Evolutionary conservation across 2,329 filamentous ascomycete species (phyloP), one percentile per base, ranked within the genome.

Genomic region (Penicillium sclerotiorum): DNA sequence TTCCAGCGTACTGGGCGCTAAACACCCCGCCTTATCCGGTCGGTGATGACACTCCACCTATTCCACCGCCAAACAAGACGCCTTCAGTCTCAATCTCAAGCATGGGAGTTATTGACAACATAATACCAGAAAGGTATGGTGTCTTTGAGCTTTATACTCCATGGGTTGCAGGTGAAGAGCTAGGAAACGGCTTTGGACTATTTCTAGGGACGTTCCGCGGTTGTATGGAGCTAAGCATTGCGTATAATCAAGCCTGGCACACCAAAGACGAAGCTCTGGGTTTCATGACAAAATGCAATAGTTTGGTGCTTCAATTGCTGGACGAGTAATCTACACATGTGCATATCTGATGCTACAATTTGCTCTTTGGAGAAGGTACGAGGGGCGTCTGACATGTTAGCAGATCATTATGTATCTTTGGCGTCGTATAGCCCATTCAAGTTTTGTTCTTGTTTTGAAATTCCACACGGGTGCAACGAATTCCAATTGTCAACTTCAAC

Each of bases 161-260:
- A 1, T 77, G 76, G 74, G 74, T 77, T 0, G 76, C 73, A 0
- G 75, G 74, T 0, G 75, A 78, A 47, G 75, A 77, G 47, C 58
- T 77, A 2, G 65, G 73, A 0, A 77, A 70, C 60, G 60, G 58
- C n/a, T 33, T 63, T 7, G 62, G 61, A 0, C n/a, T 77, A n/a
- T 77, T 74, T 30, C 50, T 77, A 15, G 73, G 69, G 0, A 75
- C 69, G 0, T 77, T 67, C 45, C 58, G 63, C 4, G 70, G 67
- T 0, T 50, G 57, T 27, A n/a, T 77, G 36, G 65, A 59, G 0
- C 50, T 77, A 17, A 77, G 73, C 41, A 68, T 63, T 8, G 73
- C 67, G 5, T 77, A 70, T 21, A 77, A 77, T 47, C 69, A 76
- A 47, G 72, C 72, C 0, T 77, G 72, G 73, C 73, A 77, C 50